These are phyloP conservation scores for Diplodia scrobiculata DNA, from an alignment of 2,329 filamentous ascomycete genomes.

Conservation along the genomic window DNA sequence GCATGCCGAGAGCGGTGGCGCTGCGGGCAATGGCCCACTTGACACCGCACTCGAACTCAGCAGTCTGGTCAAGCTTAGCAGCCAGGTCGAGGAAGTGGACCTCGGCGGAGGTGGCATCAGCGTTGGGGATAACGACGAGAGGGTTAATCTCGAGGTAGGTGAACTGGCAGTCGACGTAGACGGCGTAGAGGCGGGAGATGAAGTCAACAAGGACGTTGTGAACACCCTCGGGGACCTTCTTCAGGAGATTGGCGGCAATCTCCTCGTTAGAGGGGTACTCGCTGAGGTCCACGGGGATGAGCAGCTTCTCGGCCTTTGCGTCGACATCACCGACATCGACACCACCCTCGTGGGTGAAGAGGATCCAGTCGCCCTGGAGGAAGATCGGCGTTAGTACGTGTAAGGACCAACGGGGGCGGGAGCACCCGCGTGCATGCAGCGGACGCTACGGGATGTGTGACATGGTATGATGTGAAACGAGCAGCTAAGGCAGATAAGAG, in stretches of 20 bases:
- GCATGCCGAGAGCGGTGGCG: conserved; percentile 81
- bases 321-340: conserved; percentile 99
- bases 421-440: conserved; percentile 21
- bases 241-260: conserved; percentile 81
- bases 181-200: conserved; percentile 95
- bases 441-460: conserved; percentile 26
- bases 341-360: conserved; percentile 99
- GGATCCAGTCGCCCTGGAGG: conserved; percentile 92
- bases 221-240: conserved; percentile 89
- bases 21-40: conserved; percentile 98
- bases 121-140: conserved; percentile 95
- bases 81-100: conserved; percentile 98
- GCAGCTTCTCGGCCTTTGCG: conserved; percentile 96
- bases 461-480: conserved; percentile 20
- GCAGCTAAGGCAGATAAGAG: conserved; percentile 28
- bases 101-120: conserved; percentile 83
- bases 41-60: conserved; percentile 97
- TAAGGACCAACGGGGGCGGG: conserved; percentile 9
- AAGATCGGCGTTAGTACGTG: conserved; percentile 19
- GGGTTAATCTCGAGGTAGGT: conserved; percentile 99
- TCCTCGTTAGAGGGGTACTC: conserved; percentile 95
- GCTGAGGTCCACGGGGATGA: conserved; percentile 92
- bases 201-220: conserved; percentile 99
- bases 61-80: conserved; percentile 98
- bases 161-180: conserved; percentile 99